Percentiles rank a stretch among this genome's conserved stretches.
phyloP scores from a whole-genome alignment of 2,329 filamentous ascomycete species.

The Triangularia verruculosa region DNA sequence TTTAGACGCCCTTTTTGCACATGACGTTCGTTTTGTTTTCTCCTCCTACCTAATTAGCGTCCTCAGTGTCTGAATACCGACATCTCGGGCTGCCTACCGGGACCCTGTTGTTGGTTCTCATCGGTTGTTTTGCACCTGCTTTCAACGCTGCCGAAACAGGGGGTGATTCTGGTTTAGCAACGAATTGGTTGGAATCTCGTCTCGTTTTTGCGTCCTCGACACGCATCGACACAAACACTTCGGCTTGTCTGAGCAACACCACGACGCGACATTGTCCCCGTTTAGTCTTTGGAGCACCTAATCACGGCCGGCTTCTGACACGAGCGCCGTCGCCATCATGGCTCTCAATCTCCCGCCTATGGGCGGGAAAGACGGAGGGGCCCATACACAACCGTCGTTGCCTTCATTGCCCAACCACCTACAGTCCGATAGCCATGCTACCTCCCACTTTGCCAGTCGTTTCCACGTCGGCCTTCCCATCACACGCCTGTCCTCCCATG shows the following conservation, averaged over 20 bases:
- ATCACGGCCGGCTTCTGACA: conserved; percentile 27
- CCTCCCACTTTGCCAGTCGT: conserved; percentile 77
- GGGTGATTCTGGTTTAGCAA: background rate
- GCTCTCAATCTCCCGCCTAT: conserved; percentile 55
- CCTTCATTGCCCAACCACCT: conserved; percentile 82
- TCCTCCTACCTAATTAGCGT: background rate
- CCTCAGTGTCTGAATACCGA: background rate
- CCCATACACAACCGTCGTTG: conserved; percentile 80
- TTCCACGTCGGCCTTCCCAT: conserved; percentile 91
- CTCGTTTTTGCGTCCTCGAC: background rate
- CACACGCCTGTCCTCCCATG: conserved; percentile 85
- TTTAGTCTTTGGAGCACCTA: background rate
- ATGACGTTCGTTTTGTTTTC: conserved; percentile 28
- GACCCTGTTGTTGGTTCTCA: background rate
- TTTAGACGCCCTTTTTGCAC: conserved; percentile 25
- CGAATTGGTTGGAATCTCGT: background rate
- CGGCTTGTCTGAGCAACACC: background rate
- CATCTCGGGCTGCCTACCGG: background rate
- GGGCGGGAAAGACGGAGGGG: conserved; percentile 47
- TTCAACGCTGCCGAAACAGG: background rate
- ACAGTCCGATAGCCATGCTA: conserved; percentile 65
- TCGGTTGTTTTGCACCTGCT: background rate
- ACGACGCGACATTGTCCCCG: background rate
- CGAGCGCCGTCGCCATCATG: conserved; percentile 46
- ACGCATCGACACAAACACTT: background rate